phyloP scores from a whole-genome alignment of 73 alveolate genomes.

The Paramecium pentaurelia region DNA sequence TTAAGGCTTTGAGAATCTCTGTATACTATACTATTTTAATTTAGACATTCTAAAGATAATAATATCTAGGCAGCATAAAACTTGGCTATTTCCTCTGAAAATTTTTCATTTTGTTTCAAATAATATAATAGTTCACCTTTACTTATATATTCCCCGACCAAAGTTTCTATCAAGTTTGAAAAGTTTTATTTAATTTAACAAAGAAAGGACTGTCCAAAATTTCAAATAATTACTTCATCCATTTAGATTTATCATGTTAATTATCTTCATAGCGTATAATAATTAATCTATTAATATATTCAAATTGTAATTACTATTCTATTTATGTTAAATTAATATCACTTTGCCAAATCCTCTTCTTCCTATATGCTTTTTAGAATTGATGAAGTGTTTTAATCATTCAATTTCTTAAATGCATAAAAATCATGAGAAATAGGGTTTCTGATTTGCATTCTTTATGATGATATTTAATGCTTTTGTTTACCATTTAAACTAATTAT shows the following conservation, averaged over 20 bases:
- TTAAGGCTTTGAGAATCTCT: slow-evolving; percentile 90
- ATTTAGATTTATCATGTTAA: background rate
- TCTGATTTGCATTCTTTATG: background rate
- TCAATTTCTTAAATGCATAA: background rate
- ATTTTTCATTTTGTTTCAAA: slow-evolving; percentile 68
- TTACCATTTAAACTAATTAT: background rate
- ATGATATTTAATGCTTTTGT: background rate
- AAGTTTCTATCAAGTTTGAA: slow-evolving; percentile 88
- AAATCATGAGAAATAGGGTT: background rate
- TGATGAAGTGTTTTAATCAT: background rate
- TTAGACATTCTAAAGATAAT: slow-evolving; percentile 78
- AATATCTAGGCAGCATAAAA: slow-evolving; percentile 78
- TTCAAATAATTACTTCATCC: slow-evolving; percentile 80
- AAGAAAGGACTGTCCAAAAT: slow-evolving; percentile 91
- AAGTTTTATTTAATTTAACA: slow-evolving; percentile 88
- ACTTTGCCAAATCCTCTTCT: slow-evolving; percentile 91
- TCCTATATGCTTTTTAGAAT: slow-evolving; percentile 61
- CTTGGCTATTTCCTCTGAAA: slow-evolving; percentile 72
- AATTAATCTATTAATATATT: background rate
- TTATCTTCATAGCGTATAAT: slow-evolving; percentile 15
- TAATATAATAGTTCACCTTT: slow-evolving; percentile 86
- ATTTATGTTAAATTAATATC: slow-evolving; percentile 71
- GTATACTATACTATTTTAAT: slow-evolving; percentile 76
- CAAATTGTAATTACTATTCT: background rate
- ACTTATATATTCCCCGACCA: slow-evolving; percentile 89